A percentile compares a stretch with the other conserved stretches of the same genome.
phyloP scores from a whole-genome alignment of 148 eudicot genomes.

The Diospyros lotus region DNA sequence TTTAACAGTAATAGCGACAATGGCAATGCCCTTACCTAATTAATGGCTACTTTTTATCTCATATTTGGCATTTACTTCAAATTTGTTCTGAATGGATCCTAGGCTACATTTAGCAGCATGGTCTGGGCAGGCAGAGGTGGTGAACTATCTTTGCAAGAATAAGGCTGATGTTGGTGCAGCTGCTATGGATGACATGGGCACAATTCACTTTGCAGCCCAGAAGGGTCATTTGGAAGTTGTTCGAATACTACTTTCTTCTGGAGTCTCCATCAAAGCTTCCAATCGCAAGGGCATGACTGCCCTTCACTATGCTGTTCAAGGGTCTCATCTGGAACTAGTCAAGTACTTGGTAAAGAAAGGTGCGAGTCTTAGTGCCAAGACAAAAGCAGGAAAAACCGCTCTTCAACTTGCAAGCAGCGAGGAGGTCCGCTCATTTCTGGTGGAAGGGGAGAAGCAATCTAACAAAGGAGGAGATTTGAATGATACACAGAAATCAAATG shows the following conservation, averaged over 20 bases:
- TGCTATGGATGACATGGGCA: slow-evolving; percentile 96
- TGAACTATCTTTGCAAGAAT: slow-evolving; percentile 71
- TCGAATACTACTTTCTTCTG: slow-evolving; percentile 52
- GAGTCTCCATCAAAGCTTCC: slow-evolving; percentile 62
- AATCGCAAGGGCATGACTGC: slow-evolving; percentile 93
- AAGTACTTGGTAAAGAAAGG: slow-evolving; percentile 87
- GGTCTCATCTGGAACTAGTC: slow-evolving; percentile 70
- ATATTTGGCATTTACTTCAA: neutral
- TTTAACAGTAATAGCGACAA: neutral
- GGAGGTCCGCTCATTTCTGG: slow-evolving; percentile 53
- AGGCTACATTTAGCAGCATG: slow-evolving; percentile 98
- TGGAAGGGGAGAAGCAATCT: slow-evolving; percentile 37
- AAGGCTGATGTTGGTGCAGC: slow-evolving; percentile 93
- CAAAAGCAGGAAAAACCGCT: slow-evolving; percentile 83
- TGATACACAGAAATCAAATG: slow-evolving; percentile 27
- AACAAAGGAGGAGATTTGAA: slow-evolving; percentile 23
- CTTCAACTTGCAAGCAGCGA: slow-evolving; percentile 77
- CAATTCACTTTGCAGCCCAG: slow-evolving; percentile 94
- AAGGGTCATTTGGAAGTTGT: slow-evolving; percentile 90
- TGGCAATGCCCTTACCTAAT: neutral
- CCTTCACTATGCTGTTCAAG: slow-evolving; percentile 90
- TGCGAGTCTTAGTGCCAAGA: slow-evolving; percentile 45
- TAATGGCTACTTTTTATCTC: neutral
- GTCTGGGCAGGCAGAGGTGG: slow-evolving; percentile 83
- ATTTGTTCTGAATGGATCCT: slow-evolving; percentile 37